Percentiles rank a stretch among this genome's conserved stretches.
These are phyloP conservation scores for Lipomyces anomalus DNA, from an alignment of 805 yeast genomes.

Conservation along the genomic window DNA sequence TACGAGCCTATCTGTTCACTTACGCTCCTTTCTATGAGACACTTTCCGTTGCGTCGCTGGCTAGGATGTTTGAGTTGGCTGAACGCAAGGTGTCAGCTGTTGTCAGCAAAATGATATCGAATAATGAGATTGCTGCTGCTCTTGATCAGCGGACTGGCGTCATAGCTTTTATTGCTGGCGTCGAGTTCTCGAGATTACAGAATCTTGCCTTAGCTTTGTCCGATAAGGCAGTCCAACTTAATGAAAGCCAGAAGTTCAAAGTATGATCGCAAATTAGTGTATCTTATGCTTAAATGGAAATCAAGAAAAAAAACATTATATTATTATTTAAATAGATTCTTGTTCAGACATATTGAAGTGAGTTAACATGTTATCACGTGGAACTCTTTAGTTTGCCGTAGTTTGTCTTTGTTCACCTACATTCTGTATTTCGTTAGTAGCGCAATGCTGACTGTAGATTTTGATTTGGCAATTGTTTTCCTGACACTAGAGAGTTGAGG, in stretches of 20 bases:
- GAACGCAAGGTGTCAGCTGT: conserved; percentile 53
- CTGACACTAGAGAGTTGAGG: too few species aligned
- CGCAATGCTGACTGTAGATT: too few species aligned
- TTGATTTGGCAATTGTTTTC: too few species aligned
- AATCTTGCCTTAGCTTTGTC: conserved; percentile 78
- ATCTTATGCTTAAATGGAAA: too few species aligned
- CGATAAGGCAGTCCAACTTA: conserved; percentile 69
- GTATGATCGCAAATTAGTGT: too few species aligned
- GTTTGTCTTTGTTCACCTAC: too few species aligned
- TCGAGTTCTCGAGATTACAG: conserved; percentile 78
- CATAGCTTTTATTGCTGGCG: conserved; percentile 66
- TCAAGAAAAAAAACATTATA: too few species aligned
- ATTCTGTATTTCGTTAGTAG: too few species aligned
- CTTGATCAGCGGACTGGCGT: conserved; percentile 61
- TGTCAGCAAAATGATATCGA: conserved; percentile 67
- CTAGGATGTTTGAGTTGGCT: conserved; percentile 60
- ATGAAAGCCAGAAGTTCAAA: conserved; percentile 40
- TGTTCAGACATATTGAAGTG: too few species aligned
- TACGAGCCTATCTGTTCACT: conserved; percentile 86
- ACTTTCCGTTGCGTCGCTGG: conserved; percentile 61
- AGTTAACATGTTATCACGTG: too few species aligned
- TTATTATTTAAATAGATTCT: too few species aligned
- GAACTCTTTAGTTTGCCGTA: too few species aligned
- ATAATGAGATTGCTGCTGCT: conserved; percentile 70
- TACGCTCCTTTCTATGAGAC: conserved; percentile 72